Percentiles rank a stretch among this genome's conserved stretches.
Evolutionary conservation across 805 yeast genomes (phyloP).

Genomic region (Millerozyma miso): DNA sequence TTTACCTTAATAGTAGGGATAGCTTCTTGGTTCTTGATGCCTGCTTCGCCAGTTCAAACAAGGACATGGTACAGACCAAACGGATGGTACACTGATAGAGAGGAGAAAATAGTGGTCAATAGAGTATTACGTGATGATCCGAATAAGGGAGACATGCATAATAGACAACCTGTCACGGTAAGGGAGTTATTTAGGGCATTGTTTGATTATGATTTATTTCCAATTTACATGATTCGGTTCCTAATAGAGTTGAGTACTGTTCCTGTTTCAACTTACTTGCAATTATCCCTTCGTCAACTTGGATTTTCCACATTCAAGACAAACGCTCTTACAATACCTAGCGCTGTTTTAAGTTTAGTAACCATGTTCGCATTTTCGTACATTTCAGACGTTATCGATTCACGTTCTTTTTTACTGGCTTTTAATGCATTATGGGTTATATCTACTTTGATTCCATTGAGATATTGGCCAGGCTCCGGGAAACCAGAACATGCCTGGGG

Average conservation of each 20-base stretch:
- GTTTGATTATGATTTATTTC: conserved; percentile 23
- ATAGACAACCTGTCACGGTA: conserved; percentile 21
- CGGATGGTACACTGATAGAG: conserved; percentile 29
- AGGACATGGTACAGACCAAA: conserved; percentile 45
- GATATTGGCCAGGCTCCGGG: conserved; percentile 42
- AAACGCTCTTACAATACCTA: conserved; percentile 51
- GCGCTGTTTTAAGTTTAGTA: conserved; percentile 24
- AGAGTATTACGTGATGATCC: conserved; percentile 26
- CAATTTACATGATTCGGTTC: conserved; percentile 34
- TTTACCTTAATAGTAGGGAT: conserved; percentile 54
- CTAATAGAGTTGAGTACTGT: conserved; percentile 20
- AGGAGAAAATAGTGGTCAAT: conserved; percentile 24
- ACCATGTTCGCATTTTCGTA: conserved; percentile 19
- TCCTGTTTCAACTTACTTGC: conserved; percentile 34
- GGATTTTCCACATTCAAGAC: conserved; percentile 53
- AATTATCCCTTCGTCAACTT: conserved; percentile 42
- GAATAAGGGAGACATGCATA: conserved; percentile 26
- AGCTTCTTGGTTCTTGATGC: conserved; percentile 44
- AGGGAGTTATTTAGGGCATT: conserved; percentile 14
- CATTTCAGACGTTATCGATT: conserved; percentile 20
- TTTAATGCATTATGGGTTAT: conserved; percentile 17
- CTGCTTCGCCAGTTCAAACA: conserved; percentile 52
- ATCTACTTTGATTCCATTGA: conserved; percentile 18
- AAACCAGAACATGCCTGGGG: conserved; percentile 39
- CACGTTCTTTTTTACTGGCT: conserved; percentile 15